A percentile compares a stretch with the other conserved stretches of the same genome.
phyloP scores from a whole-genome alignment of 2,329 filamentous ascomycete genomes.

The Alternaria sp. region DNA sequence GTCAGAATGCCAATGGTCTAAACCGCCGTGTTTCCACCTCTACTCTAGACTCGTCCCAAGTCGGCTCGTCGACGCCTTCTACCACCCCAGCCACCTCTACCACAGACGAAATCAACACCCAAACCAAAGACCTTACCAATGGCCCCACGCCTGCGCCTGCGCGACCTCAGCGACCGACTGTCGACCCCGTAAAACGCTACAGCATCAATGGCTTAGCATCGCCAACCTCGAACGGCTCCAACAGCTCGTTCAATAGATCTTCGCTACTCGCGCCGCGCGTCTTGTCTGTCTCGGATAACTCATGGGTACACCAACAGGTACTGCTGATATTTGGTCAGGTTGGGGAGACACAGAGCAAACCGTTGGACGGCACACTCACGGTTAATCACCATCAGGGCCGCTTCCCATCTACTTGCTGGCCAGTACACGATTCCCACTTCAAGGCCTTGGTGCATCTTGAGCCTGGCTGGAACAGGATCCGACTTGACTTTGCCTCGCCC shows the following conservation, averaged over 20 bases:
- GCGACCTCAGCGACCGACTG: slow-evolving; percentile 55
- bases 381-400: slow-evolving; percentile 83
- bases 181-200: slow-evolving; percentile 61
- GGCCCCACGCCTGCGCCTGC: slow-evolving; percentile 53
- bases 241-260: slow-evolving; percentile 63
- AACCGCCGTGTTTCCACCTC: slow-evolving; percentile 66
- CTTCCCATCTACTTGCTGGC: slow-evolving; percentile 86
- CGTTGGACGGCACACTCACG: slow-evolving; percentile 79
- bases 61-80: slow-evolving; percentile 76
- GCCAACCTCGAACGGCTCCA: slow-evolving; percentile 57
- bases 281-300: slow-evolving; percentile 78
- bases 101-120: slow-evolving; percentile 72
- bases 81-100: slow-evolving; percentile 70
- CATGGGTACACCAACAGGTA: slow-evolving; percentile 94
- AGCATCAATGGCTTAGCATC: slow-evolving; percentile 66
- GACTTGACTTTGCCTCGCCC: slow-evolving; percentile 86
- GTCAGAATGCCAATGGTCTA: slow-evolving; percentile 49
- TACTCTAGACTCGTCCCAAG: slow-evolving; percentile 64
- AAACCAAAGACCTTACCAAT: slow-evolving; percentile 62
- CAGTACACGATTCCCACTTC: slow-evolving; percentile 87
- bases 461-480: slow-evolving; percentile 86
- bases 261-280: slow-evolving; percentile 85
- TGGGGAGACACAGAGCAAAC: slow-evolving; percentile 72
- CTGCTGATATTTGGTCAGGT: slow-evolving; percentile 83
- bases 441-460: slow-evolving; percentile 91